Evolutionary conservation across 441 rosid species (phyloP).

Genomic region (Geranium incanum): DNA sequence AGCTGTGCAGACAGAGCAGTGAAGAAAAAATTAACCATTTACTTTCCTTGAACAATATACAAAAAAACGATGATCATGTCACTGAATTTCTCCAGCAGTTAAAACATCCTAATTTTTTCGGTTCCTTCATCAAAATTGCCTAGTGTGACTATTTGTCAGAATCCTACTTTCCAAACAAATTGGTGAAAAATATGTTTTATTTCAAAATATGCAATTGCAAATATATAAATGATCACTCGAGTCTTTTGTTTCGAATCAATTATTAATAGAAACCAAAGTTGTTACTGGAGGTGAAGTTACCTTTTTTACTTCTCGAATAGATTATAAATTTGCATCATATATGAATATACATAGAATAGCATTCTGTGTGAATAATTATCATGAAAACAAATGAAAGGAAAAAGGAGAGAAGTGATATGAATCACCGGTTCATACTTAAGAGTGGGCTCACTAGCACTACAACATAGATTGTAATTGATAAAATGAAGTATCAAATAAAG

Average conservation of each 20-base stretch:
- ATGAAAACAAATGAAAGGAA: not conserved
- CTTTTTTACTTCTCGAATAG: not conserved
- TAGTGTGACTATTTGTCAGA: not conserved
- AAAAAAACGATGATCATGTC: not conserved
- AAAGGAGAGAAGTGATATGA: not conserved
- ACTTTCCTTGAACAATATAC: not conserved
- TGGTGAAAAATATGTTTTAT: not conserved
- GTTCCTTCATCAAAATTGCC: not conserved
- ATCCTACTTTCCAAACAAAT: not conserved
- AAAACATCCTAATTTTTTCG: not conserved
- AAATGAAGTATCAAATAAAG: not conserved
- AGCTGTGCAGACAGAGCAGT: not conserved
- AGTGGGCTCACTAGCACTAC: not conserved
- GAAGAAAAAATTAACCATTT: too few species aligned
- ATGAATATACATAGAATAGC: not conserved
- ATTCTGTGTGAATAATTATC: not conserved
- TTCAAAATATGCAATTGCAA: too few species aligned
- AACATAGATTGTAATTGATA: not conserved
- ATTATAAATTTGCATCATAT: not conserved
- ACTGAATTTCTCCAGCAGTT: too few species aligned
- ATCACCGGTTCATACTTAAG: not conserved
- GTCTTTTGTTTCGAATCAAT: not conserved
- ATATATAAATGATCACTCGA: not conserved
- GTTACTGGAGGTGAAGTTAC: not conserved
- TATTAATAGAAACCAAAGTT: not conserved